A percentile compares a stretch with the other conserved stretches of the same genome.
phyloP scores from a whole-genome alignment of 495 filamentous ascomycete genomes.

The Neurospora hispaniola region DNA sequence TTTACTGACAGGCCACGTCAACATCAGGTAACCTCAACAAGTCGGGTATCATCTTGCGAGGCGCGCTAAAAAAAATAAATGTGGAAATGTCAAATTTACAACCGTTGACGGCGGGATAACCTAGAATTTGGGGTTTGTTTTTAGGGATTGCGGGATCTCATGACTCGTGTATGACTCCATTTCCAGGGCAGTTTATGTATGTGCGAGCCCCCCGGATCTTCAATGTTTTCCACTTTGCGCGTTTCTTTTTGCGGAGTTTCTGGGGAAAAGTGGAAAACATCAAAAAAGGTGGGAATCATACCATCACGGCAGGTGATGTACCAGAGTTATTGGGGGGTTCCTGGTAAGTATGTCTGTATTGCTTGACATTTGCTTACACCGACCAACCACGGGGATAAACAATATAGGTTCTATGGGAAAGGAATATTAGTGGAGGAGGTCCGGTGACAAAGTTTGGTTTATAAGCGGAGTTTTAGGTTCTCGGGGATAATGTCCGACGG shows the following conservation, averaged over 20 bases:
- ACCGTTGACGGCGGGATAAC: neutral
- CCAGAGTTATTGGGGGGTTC: too few species aligned
- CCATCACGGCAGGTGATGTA: too few species aligned
- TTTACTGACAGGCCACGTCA: neutral
- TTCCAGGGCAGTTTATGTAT: neutral
- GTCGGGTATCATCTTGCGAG: neutral
- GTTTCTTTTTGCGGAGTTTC: neutral
- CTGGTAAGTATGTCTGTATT: too few species aligned
- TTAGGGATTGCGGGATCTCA: neutral
- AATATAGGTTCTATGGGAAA: neutral
- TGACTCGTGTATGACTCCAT: neutral
- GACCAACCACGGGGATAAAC: too few species aligned
- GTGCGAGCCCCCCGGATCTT: neutral
- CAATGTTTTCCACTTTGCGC: neutral
- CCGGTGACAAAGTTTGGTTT: neutral
- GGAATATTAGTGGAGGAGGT: neutral
- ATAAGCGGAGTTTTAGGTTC: neutral
- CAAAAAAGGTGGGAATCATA: neutral
- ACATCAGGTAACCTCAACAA: too few species aligned
- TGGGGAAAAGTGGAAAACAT: too few species aligned
- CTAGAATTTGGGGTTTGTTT: neutral
- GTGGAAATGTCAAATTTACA: neutral
- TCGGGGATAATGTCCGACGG: neutral
- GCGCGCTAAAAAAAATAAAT: neutral
- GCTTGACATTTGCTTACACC: too few species aligned